These are phyloP conservation scores for Rhodotorula sp. DNA, from an alignment of 1,284 basidiomycete species.

Conservation along the genomic window DNA sequence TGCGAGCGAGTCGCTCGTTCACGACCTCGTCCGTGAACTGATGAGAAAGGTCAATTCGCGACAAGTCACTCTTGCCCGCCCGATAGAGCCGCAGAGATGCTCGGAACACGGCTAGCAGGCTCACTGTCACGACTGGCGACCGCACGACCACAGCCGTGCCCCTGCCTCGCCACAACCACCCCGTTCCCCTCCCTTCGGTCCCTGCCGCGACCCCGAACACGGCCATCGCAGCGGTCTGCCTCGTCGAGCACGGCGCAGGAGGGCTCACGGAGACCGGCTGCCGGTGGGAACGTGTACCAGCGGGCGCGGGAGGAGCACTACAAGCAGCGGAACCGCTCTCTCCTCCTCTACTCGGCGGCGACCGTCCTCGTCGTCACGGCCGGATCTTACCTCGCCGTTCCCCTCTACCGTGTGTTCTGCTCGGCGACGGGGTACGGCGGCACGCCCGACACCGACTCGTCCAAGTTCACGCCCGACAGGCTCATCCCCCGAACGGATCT, in stretches of 20 bases:
- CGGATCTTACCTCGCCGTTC: conserved; percentile 91
- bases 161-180: too few relatives aligned
- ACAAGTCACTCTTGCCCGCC: too few relatives aligned
- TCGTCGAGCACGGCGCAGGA: too few relatives aligned
- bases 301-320: conserved; percentile 23
- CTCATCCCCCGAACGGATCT: conserved; percentile 68
- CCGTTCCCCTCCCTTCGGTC: too few relatives aligned
- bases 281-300: conserved; percentile 13
- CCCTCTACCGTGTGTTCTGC: conserved; percentile 96
- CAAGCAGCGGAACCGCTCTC: conserved; percentile 35
- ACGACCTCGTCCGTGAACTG: not conserved
- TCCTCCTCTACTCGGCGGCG: conserved; percentile 42
- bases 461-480: conserved; percentile 74
- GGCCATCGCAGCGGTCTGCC: too few relatives aligned
- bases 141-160: too few relatives aligned
- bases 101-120: too few relatives aligned
- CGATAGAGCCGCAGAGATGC: too few relatives aligned
- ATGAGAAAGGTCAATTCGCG: not conserved
- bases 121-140: too few relatives aligned
- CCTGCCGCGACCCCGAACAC: too few relatives aligned
- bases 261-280: not conserved
- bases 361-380: conserved; percentile 73
- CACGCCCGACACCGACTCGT: conserved; percentile 76
- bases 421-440: conserved; percentile 95
- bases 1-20: not conserved